Conservation (phyloP, 371 early-diverging fungal genomes). For the Choanephora cucurbitarum region DNA sequence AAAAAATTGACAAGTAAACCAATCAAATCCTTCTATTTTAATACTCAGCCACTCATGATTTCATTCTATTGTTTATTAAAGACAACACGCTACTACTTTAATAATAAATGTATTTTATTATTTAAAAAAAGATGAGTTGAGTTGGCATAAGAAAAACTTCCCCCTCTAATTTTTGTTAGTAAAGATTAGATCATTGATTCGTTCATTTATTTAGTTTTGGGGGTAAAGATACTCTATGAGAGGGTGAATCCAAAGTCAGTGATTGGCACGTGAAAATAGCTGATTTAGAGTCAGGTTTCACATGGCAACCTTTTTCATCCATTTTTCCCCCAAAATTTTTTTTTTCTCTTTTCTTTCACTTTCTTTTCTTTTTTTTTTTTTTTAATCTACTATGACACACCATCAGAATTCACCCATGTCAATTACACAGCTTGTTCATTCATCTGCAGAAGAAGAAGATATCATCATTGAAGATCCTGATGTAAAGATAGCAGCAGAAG, state of each 20-base stretch:
- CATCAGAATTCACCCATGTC: constrained; percentile 38
- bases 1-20: background rate
- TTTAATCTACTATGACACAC: constrained; percentile 13
- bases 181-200: too few relatives aligned
- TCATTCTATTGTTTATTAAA: too few relatives aligned
- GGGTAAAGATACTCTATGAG: too few relatives aligned
- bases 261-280: constrained; percentile 18
- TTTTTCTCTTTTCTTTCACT: background rate
- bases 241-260: background rate
- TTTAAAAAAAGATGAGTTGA: too few relatives aligned
- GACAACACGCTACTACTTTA: too few relatives aligned
- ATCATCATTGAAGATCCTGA: constrained; percentile 44
- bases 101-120: too few relatives aligned
- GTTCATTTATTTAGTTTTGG: too few relatives aligned
- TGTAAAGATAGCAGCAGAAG: constrained; percentile 69
- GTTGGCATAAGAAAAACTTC: too few relatives aligned
- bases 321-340: constrained; percentile 7
- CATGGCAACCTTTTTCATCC: constrained; percentile 10
- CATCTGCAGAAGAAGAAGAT: constrained; percentile 4
- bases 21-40: constrained; percentile 1
- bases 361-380: constrained; percentile 21
- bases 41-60: too few relatives aligned
- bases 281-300: constrained; percentile 15
- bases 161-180: too few relatives aligned
- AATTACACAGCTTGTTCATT: constrained; percentile 34